Evolutionary conservation across 1,284 basidiomycete species (phyloP).

Genomic region (Grifola frondosa): DNA sequence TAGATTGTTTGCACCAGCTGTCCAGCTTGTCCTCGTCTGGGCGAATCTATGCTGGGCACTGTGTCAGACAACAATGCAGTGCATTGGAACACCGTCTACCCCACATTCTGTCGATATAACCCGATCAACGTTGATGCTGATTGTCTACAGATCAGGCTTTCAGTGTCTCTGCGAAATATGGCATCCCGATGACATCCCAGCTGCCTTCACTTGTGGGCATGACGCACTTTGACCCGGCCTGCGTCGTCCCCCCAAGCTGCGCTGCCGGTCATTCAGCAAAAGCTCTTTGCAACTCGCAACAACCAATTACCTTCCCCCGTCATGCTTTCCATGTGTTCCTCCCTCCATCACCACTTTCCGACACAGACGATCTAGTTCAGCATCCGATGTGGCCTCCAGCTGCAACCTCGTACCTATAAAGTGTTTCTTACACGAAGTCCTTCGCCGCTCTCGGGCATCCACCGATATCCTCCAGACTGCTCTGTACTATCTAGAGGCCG

Average conservation of each 20-base stretch:
- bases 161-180: conserved; percentile 69
- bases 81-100: neutral
- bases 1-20: conserved; percentile 7
- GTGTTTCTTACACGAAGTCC: conserved; percentile 71
- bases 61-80: neutral
- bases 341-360: conserved; percentile 15
- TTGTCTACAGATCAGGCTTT: conserved; percentile 64
- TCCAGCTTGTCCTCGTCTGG: too few species aligned
- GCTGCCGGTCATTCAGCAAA: conserved; percentile 18
- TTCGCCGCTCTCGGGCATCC: conserved; percentile 71
- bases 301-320: conserved; percentile 47
- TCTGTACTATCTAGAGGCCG: conserved; percentile 73
- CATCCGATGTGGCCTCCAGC: conserved; percentile 12
- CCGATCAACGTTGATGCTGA: conserved; percentile 4
- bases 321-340: conserved; percentile 37
- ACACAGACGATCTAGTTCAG: conserved; percentile 8
- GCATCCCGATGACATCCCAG: conserved; percentile 66
- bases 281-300: conserved; percentile 28
- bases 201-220: conserved; percentile 40
- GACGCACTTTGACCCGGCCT: neutral
- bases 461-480: conserved; percentile 72
- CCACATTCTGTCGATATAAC: too few species aligned
- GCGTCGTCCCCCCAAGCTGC: conserved; percentile 18
- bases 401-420: conserved; percentile 53
- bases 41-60: too few species aligned